Base-by-base conservation (phyloP, 2,329 filamentous ascomycete species). In the Alternaria dauci region DNA sequence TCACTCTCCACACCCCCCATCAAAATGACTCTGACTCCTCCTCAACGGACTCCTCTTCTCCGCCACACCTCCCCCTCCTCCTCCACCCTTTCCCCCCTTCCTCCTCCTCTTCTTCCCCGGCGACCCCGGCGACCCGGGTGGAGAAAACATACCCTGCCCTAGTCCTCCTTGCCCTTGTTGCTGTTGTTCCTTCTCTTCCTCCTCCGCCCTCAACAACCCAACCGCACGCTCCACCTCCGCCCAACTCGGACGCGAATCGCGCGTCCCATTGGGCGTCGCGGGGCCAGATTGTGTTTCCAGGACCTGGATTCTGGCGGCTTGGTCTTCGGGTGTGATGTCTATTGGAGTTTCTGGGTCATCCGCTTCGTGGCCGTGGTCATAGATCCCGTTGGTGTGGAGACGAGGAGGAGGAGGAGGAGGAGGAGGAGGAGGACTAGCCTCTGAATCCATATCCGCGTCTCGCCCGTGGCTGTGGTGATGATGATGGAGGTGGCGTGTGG, bases 211-310 rank as follows among this genome's bases (percentile, higher is more conserved):
- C 16, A 77, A 62, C 44, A 74, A 52, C 43, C 73, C 74, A 23
- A 77, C 73, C 0, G 75, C 74, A 0, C 72, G 71, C 48, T 78
- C 74, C 7, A 78, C 75, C 55, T 77, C 76, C 39, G 77, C 76
- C 76, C 76, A 79, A 18, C 71, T 76, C 0, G 76, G 75, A 7
- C 73, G 60, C 39, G 66, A 72, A 58, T 81, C 79, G 28, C 80
- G 70, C 14, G 75, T 78, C 0, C 81, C 81, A 25, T 76, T 78
- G 0, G 81, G 81, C 11, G 81, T 82, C 2, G 79, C 78, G 26
- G 81, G 80, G 0, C 80, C 78, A 30, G 80, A 82, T 62, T 81
- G 80, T 8, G 79, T 81, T 51, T 75, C 77, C 8, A 78, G 63
- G 0, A 77, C 74, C 42, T 71, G 64, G 5, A 75, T 61, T 26